Base-by-base conservation (phyloP, 2,329 filamentous ascomycete genomes). In the Trichoderma afroharzianum region DNA sequence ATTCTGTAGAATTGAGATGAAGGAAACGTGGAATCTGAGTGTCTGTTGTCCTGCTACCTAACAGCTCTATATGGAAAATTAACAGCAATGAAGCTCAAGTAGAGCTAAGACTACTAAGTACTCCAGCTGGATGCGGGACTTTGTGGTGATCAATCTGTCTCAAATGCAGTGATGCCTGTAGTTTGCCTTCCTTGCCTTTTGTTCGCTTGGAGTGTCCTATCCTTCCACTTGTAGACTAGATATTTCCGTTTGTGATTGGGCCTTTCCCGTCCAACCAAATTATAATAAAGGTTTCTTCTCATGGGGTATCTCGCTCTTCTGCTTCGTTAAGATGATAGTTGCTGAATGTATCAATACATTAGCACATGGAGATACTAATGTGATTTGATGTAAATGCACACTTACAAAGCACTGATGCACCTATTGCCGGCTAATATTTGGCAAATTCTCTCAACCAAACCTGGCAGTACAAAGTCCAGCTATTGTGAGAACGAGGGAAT, bases 381-480 rank as follows among this genome's bases (percentile, higher is more conserved):
- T 6, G 14, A 12, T 7, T 15, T 43, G 7, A 28, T 24, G 5
- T 5, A 3, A 47, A 28, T 11, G 15, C 26, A 24, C 24, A 75
- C 80, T 71, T 74, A 82, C 80, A 80, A 24, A 81, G 75, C 30
- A 79, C 75, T 1, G 75, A 74, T 3, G 77, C 77, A 7, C 76
- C 78, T n/a, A 79, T 74, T 0, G 72, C 73, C 7, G 77, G 75
- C 62, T 77, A 71, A 8, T 70, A 69, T 14, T 75, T 69, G 12
- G 71, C 74, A 28, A 81, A 66, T 28, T 76, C 72, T 12, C 73
- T 72, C 3, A 76, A 77, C 14, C 77, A 76, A 7, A 76, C 72
- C 32, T 79, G 76, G 14, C 79, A 78, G 62, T 81, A 81, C 3
- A 82, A 73, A 57, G 81, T 81, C 76, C 77, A 81, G 33, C 76